Base-by-base conservation (phyloP, 306 rosid genomes). In the Notholithocarpus densiflorus region DNA sequence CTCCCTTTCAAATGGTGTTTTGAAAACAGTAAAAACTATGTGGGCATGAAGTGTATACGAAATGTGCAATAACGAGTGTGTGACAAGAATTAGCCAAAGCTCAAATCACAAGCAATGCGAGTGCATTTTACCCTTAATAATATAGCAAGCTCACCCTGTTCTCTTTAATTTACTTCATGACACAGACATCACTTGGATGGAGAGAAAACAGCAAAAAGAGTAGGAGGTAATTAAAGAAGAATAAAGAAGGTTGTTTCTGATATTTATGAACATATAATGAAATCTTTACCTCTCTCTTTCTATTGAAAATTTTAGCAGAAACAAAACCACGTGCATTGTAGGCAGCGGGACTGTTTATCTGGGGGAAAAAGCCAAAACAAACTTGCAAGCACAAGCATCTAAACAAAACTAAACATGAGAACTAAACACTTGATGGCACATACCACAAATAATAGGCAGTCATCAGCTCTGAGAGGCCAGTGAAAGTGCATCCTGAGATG, bases 401-500 rank as follows among this genome's bases (percentile, higher is more conserved):
- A 45, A n/a, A 52, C 40, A 3, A 56, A 75, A 74, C 59, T 5
- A 17, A 48, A 13, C 37, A 68, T 57, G 72, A 68, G 69, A 59
- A 68, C 24, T 53, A 61, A 70, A 55, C 24, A 59, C 51, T 37
- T 60, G 9, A 48, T 71, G 81, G 72, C 74, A 86, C 91, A 84
- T 78, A 95, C 98, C 86, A 87, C 98, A 84, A 81, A 88, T 62
- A 95, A 78, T 6, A 91, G n/a, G 98, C 98, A 95, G 75, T 95
- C 98, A 84, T 95, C 98, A 51, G 98, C 98, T 88, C 90, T 91
- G 20, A 92, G 12, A 77, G 83, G 86, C 54, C 98, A 91, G 84
- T 95, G 98, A 84, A 95, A 95, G 96, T 98, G 92, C 85, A 95
- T 78, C 79, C 98, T 95, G 91, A 56, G 79, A 81, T 57, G 65